Conservation (phyloP, 2,329 filamentous ascomycete genomes). For the Pyricularia grisea region DNA sequence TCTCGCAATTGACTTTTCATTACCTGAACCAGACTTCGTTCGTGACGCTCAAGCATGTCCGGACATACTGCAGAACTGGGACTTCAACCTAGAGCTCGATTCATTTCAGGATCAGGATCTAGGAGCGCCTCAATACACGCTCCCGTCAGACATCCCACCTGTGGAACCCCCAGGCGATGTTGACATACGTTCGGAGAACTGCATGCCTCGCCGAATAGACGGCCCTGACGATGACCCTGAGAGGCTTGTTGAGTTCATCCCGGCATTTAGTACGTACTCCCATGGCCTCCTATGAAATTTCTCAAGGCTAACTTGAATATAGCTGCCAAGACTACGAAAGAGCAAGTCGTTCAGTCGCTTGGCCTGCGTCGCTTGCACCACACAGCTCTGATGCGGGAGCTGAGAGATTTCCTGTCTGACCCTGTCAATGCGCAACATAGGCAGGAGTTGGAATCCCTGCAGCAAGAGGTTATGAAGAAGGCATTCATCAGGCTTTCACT, state of each 20-base stretch:
- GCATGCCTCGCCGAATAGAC: not conserved
- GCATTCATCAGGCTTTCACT: not conserved
- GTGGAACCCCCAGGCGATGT: no score
- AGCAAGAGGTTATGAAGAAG: not conserved
- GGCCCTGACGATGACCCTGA: not conserved
- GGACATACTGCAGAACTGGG: not conserved
- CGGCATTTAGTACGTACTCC: not conserved
- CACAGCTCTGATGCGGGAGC: not conserved
- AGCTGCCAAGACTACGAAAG: not conserved
- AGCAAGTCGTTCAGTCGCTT: not conserved
- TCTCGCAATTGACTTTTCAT: constrained; percentile 1
- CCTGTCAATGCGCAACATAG: not conserved
- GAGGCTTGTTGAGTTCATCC: not conserved
- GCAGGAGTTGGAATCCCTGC: not conserved
- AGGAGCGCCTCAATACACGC: not conserved
- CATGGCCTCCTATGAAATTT: not conserved
- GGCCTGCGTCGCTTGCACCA: not conserved
- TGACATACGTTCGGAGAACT: no score
- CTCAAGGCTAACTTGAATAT: not conserved
- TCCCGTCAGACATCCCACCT: not conserved
- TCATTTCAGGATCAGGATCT: not conserved
- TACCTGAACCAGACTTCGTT: not conserved
- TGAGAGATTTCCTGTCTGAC: not conserved
- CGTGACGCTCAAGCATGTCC: constrained; percentile 3
- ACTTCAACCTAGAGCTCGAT: not conserved